phyloP scores from a whole-genome alignment of 257 asterid genomes.

The Capsicum chinense region DNA sequence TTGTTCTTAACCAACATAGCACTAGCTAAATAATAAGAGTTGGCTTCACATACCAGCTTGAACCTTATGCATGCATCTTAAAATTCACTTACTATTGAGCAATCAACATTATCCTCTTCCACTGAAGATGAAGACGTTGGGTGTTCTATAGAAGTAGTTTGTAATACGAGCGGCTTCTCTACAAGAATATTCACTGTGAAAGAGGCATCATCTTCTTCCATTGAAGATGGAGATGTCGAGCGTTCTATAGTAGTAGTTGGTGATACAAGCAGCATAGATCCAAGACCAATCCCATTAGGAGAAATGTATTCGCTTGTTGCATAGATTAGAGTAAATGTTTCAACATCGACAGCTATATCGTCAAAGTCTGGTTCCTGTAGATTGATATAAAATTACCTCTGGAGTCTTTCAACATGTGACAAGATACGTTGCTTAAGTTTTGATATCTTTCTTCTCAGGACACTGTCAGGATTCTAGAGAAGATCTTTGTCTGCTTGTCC shows the following conservation, averaged over 20 bases:
- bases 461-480: conserved; percentile 34
- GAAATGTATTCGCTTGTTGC: conserved; percentile 37
- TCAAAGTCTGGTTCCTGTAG: conserved; percentile 1
- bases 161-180: not conserved
- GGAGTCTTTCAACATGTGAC: conserved; percentile 44
- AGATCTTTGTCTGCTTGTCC: conserved; percentile 18
- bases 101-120: too few relatives aligned
- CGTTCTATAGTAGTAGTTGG: conserved; percentile 24
- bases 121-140: too few relatives aligned
- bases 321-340: conserved; percentile 41
- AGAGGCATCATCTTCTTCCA: not conserved
- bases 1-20: too few relatives aligned
- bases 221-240: not conserved
- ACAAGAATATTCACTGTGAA: not conserved
- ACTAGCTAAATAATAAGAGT: too few relatives aligned
- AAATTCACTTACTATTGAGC: too few relatives aligned
- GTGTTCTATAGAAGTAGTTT: too few relatives aligned
- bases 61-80: too few relatives aligned
- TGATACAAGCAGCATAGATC: conserved; percentile 42
- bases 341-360: not conserved
- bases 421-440: conserved; percentile 36
- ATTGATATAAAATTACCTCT: conserved; percentile 33
- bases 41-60: too few relatives aligned
- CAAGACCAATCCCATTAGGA: conserved; percentile 59
- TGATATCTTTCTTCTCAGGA: conserved; percentile 49